Percentiles rank a stretch among this genome's conserved stretches.
Evolutionary conservation across 345 rosid species (phyloP).

Genomic region (Bruguiera sexangula): DNA sequence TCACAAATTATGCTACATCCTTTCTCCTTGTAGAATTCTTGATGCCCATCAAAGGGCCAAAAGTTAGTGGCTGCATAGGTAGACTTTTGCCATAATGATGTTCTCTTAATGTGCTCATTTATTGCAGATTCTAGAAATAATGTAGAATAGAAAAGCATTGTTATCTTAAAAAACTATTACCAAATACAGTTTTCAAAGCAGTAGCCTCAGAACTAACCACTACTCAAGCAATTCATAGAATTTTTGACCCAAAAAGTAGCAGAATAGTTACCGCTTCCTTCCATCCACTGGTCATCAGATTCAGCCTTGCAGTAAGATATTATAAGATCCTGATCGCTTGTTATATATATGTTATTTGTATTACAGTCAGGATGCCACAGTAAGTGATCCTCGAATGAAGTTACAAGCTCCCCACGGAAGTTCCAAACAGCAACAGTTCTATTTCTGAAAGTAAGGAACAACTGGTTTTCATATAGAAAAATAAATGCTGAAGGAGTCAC

Average conservation of each 20-base stretch:
- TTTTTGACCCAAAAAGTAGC: neutral
- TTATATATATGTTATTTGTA: conserved; percentile 91
- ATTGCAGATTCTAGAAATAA: neutral
- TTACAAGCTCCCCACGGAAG: conserved; percentile 92
- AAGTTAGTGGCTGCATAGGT: neutral
- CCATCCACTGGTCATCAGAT: conserved; percentile 82
- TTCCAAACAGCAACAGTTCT: conserved; percentile 92
- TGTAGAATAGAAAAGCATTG: neutral
- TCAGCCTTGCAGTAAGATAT: conserved; percentile 98
- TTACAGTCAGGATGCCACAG: conserved; percentile 97
- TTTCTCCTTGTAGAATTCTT: too few relatives aligned
- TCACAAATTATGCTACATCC: too few relatives aligned
- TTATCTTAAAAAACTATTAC: neutral
- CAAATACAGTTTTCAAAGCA: neutral
- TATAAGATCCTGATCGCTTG: conserved; percentile 96
- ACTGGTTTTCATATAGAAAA: conserved; percentile 88
- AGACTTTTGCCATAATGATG: neutral
- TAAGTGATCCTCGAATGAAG: conserved; percentile 96
- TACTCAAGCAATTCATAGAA: neutral
- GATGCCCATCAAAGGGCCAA: neutral
- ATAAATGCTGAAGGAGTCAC: conserved; percentile 98
- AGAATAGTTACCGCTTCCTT: conserved; percentile 66
- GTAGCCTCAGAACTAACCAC: neutral
- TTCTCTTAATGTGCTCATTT: neutral
- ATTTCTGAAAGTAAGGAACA: conserved; percentile 87